Conservation (phyloP, 306 rosid species). For the Astragalus membranaceus region DNA sequence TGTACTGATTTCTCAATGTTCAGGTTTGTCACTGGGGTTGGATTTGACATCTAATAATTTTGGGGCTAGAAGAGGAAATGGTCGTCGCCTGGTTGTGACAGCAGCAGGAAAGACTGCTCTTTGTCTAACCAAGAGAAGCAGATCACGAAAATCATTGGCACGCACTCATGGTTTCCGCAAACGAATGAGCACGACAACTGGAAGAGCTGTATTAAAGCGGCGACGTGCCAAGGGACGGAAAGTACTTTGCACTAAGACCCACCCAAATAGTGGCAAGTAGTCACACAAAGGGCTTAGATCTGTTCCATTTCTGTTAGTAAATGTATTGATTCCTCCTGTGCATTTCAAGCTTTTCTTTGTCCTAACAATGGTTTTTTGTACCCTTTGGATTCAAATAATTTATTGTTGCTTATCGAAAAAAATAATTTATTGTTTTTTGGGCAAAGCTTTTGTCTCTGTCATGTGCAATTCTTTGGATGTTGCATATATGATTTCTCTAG, state of each 20-base stretch:
- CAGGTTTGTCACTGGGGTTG: slow-evolving; percentile 61
- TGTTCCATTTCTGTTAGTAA: background rate
- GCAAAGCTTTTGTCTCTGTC: background rate
- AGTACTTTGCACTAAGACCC: slow-evolving; percentile 78
- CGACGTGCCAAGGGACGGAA: slow-evolving; percentile 91
- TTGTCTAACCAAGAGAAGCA: slow-evolving; percentile 79
- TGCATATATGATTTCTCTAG: background rate
- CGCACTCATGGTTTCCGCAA: slow-evolving; percentile 84
- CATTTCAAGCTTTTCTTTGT: slow-evolving; percentile 4
- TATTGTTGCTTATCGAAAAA: too few relatives aligned
- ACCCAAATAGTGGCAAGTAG: slow-evolving; percentile 67
- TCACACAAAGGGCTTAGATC: background rate
- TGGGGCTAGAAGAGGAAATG: slow-evolving; percentile 40
- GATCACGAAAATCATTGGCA: slow-evolving; percentile 83
- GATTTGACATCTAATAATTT: slow-evolving; percentile 33
- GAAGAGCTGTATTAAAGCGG: slow-evolving; percentile 72
- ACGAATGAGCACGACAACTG: slow-evolving; percentile 81
- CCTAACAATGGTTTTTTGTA: slow-evolving; percentile 4
- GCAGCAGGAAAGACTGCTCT: slow-evolving; percentile 85
- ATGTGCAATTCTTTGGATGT: slow-evolving; percentile 2
- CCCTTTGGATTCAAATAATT: background rate
- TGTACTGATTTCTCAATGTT: slow-evolving; percentile 4
- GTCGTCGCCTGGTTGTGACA: slow-evolving; percentile 62
- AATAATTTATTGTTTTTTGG: background rate
- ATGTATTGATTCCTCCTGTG: slow-evolving; percentile 10